A percentile compares a stretch with the other conserved stretches of the same genome.
Conservation (phyloP, 345 rosid genomes). For the Syzygium aromaticum region DNA sequence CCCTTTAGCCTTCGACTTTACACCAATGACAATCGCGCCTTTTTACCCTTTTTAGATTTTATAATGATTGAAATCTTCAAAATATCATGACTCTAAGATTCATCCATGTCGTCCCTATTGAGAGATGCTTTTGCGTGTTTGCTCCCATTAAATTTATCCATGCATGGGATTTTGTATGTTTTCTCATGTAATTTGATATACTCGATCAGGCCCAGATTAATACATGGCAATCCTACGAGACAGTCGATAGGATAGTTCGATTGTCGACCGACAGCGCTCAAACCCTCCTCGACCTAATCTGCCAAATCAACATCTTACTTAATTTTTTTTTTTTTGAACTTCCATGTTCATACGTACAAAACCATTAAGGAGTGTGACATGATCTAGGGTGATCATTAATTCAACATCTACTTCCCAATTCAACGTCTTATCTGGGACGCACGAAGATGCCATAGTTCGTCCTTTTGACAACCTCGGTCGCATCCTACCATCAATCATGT, state of each 20-base stretch:
- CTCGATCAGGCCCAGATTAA: background rate
- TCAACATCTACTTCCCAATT: background rate
- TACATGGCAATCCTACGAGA: background rate
- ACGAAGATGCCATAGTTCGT: background rate
- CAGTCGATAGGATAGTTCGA: background rate
- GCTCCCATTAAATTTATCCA: background rate
- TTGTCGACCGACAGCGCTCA: background rate
- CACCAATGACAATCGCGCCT: background rate
- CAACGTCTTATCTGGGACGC: background rate
- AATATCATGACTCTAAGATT: background rate
- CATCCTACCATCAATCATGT: background rate
- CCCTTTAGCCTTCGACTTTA: background rate
- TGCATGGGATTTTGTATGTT: background rate
- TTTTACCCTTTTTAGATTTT: background rate
- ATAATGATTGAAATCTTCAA: background rate
- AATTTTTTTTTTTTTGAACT: background rate
- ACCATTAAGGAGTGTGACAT: background rate
- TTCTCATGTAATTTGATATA: rapidly evolving
- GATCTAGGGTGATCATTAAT: background rate
- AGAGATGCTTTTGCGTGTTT: background rate
- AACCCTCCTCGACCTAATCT: background rate
- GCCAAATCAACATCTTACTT: background rate
- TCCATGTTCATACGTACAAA: background rate
- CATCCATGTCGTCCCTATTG: background rate
- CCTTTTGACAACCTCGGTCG: background rate